phyloP scores from a whole-genome alignment of 306 rosid genomes.

The Trifolium dubium region DNA sequence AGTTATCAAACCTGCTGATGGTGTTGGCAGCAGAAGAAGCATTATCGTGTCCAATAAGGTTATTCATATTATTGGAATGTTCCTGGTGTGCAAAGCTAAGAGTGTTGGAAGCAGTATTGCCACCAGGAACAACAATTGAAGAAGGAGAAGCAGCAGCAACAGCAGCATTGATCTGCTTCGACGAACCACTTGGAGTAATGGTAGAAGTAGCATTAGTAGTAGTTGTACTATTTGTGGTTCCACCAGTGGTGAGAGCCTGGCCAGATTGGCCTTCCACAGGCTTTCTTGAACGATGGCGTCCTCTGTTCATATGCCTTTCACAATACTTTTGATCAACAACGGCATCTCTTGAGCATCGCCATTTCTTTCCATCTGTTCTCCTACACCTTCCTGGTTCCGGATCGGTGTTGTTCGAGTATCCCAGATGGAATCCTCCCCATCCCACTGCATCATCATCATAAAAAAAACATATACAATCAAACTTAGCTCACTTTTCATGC shows the following conservation, averaged over 20 bases:
- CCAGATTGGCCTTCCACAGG: constrained; percentile 99
- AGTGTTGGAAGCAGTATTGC: constrained; percentile 51
- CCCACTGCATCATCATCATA: constrained; percentile 56
- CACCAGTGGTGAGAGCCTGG: constrained; percentile 56
- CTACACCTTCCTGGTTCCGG: constrained; percentile 99
- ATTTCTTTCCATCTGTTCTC: constrained; percentile 99
- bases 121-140: constrained; percentile 40
- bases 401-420: constrained; percentile 88
- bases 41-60: constrained; percentile 54
- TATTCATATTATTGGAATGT: constrained; percentile 56
- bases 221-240: constrained; percentile 30
- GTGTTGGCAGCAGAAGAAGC: constrained; percentile 55
- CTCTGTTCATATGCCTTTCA: constrained; percentile 93
- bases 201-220: constrained; percentile 1
- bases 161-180: constrained; percentile 45
- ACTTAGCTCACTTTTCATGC: neutral
- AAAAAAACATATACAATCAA: neutral
- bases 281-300: constrained; percentile 99
- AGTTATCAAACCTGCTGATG: constrained; percentile 56
- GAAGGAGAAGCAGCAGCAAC: constrained; percentile 50
- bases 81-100: constrained; percentile 55
- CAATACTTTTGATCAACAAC: constrained; percentile 93
- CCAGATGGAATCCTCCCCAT: constrained; percentile 92
- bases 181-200: constrained; percentile 30
- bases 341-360: constrained; percentile 99